These are phyloP conservation scores for Gossypium schwendimanii DNA, from an alignment of 441 rosid species.

Conservation along the genomic window DNA sequence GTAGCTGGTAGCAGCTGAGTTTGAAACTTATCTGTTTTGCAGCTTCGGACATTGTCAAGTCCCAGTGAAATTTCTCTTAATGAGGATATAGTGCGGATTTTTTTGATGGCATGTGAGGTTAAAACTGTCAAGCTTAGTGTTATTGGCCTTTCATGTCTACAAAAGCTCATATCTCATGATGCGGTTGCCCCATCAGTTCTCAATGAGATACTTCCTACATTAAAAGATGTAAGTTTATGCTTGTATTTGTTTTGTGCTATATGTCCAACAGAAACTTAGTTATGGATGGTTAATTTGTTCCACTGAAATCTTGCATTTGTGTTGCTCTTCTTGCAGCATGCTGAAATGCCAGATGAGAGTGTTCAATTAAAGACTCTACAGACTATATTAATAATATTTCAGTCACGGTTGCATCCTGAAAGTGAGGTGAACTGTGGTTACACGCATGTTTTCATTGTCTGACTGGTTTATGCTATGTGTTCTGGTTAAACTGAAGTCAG, in stretches of 20 bases:
- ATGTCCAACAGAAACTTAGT: neutral
- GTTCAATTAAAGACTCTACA: conserved; percentile 91
- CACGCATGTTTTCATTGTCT: conserved; percentile 19
- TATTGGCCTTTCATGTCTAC: conserved; percentile 87
- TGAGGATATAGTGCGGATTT: conserved; percentile 82
- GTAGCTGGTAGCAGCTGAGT: neutral
- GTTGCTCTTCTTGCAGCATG: conserved; percentile 58
- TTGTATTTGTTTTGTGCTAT: neutral
- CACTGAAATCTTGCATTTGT: neutral
- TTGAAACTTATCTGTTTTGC: conserved; percentile 20
- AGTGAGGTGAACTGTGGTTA: conserved; percentile 50
- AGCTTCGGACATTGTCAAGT: conserved; percentile 83
- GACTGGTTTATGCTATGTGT: neutral
- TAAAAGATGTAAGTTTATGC: conserved; percentile 66
- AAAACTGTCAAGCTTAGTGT: conserved; percentile 79
- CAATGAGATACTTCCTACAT: conserved; percentile 67
- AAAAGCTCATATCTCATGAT: conserved; percentile 92
- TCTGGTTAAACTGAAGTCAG: neutral
- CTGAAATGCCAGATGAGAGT: conserved; percentile 87
- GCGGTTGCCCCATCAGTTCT: conserved; percentile 81
- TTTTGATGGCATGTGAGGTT: conserved; percentile 90
- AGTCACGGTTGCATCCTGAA: conserved; percentile 84
- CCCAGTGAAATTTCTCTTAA: conserved; percentile 77
- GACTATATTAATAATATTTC: conserved; percentile 84
- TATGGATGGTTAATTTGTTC: neutral